Conservation (phyloP, 164 flowering plant species). For the Chimonanthus praecox region DNA sequence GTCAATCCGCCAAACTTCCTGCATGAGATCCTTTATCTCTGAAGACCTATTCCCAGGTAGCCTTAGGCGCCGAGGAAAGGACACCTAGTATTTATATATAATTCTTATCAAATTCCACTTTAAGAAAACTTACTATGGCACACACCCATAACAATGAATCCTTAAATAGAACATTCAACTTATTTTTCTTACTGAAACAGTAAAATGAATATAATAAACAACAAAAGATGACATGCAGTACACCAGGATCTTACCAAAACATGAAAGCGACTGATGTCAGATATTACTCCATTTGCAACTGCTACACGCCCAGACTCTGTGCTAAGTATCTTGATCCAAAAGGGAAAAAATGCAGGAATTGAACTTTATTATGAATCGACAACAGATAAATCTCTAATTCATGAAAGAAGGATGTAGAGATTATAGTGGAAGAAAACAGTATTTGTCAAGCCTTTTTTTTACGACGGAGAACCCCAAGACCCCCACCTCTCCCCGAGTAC, state of each 20-base stretch:
- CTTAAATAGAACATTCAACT: neutral
- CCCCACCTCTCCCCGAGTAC: too few relatives aligned
- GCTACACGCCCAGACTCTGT: constrained; percentile 45
- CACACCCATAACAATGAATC: neutral
- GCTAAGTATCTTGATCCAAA: constrained; percentile 55
- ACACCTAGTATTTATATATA: constrained; percentile 40
- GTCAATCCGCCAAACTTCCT: constrained; percentile 72
- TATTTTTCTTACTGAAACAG: neutral
- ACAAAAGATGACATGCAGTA: neutral
- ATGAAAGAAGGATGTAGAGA: too few relatives aligned
- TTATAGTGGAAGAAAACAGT: neutral
- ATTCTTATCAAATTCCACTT: neutral
- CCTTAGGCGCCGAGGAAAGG: constrained; percentile 68
- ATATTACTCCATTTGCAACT: constrained; percentile 69
- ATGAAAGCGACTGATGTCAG: constrained; percentile 57
- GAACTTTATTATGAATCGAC: neutral
- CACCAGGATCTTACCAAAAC: constrained; percentile 54
- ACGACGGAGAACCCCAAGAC: too few relatives aligned
- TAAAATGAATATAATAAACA: neutral
- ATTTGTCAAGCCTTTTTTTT: too few relatives aligned
- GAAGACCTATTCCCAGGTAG: constrained; percentile 57
- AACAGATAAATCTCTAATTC: neutral
- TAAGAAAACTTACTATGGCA: neutral
- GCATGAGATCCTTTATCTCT: constrained; percentile 37
- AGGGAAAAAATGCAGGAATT: constrained; percentile 5